Conservation (phyloP, 768 basidiomycete genomes). For the Tricholoma matsutake region DNA sequence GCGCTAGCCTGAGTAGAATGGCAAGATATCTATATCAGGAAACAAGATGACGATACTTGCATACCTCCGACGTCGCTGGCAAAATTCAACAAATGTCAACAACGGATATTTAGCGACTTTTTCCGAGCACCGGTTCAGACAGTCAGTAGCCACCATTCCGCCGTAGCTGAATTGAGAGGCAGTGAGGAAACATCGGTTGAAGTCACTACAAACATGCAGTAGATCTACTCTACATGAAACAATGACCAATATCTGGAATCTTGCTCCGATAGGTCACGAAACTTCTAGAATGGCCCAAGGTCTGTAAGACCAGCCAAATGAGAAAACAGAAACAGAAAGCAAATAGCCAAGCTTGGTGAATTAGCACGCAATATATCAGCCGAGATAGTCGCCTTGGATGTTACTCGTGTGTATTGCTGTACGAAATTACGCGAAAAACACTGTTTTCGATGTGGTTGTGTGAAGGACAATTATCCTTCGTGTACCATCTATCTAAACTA, state of each 20-base stretch:
- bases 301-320: no score
- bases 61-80: background rate
- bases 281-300: no score
- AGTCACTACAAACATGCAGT: no score
- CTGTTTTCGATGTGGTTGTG: constrained; percentile 3
- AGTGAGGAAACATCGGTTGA: background rate
- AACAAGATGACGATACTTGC: background rate
- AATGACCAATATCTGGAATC: no score
- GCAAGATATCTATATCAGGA: no score
- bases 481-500: constrained; percentile 18
- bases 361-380: background rate
- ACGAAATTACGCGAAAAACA: background rate
- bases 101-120: background rate
- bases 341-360: background rate
- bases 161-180: background rate
- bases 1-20: no score
- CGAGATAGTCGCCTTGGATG: background rate
- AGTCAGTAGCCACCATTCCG: no score
- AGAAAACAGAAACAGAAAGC: no score
- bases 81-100: constrained; percentile 7
- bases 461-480: constrained; percentile 8
- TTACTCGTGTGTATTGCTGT: background rate
- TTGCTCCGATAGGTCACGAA: no score
- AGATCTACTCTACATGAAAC: no score
- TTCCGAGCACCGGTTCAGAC: no score